These are phyloP conservation scores for Physcomitrium patens DNA, from an alignment of 225 moss, liverwort and hornwort species.

Conservation along the genomic window DNA sequence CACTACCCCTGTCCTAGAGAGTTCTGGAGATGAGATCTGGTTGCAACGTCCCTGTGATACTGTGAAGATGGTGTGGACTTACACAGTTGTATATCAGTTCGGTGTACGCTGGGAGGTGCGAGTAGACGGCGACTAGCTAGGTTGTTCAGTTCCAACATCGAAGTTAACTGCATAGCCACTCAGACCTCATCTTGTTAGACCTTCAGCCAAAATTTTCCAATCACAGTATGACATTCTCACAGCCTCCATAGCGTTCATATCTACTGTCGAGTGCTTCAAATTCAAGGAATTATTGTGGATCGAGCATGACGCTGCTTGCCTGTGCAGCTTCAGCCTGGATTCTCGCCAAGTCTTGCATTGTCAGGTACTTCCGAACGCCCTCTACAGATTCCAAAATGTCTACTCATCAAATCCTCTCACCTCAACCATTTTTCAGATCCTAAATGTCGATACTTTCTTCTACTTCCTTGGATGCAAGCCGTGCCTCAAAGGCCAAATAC, in stretches of 20 bases:
- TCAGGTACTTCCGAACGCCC: slow-evolving; percentile 65
- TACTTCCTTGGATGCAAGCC: no score
- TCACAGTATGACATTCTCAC: neutral
- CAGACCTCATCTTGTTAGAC: neutral
- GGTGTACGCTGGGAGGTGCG: slow-evolving; percentile 35
- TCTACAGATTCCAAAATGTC: slow-evolving; percentile 25
- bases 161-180: slow-evolving; percentile 37
- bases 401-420: neutral
- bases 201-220: neutral
- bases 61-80: neutral
- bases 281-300: neutral
- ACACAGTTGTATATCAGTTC: slow-evolving; percentile 19
- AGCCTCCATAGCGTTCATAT: neutral
- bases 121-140: slow-evolving; percentile 40
- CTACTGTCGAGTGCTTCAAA: no score
- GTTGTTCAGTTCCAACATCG: slow-evolving; percentile 44
- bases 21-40: no score
- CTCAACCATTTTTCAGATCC: no score
- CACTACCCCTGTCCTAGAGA: no score
- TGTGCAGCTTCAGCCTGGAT: slow-evolving; percentile 52
- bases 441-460: no score
- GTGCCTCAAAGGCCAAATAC: no score
- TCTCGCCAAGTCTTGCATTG: slow-evolving; percentile 52
- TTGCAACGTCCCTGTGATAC: no score
- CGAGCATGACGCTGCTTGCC: neutral